Evolutionary conservation across 75 land plant genomes (phyloP), one percentile per base, ranked within the genome.

Genomic region (Chamaecyparis obtusa): DNA sequence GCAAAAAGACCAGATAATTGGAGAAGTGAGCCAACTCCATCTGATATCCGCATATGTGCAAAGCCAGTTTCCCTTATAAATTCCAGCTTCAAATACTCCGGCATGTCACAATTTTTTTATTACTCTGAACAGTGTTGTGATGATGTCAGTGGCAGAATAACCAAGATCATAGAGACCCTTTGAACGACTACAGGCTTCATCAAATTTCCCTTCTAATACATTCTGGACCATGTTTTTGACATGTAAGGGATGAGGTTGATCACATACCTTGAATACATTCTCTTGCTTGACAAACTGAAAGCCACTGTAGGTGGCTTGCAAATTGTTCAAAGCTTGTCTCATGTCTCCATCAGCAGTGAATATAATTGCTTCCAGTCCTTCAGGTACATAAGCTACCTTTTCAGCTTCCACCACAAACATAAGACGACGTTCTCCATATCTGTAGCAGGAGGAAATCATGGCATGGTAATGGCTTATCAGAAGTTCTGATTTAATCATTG

Each of bases 271-370:
- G 89, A 98, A 98, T 74, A 98, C 99, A 90, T 97, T 98, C 86
- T 98, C 99, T 88, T 97, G 97, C 88, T 96, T 98, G 79, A 98
- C 96, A 90, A 97, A 97, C 44, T 95, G 93, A 78, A 98, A 98
- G 21, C 99, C 99, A 90, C 96, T 97, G 87, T 85, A 91, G 41
- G 99, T 97, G 55, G 99, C 99, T 87, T 98, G 99, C 87, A 98
- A 89, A 86, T 98, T 98, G 86, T 98, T 98, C 90, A 98, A 89
- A 35, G 99, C 99, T 88, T 98, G 99, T 76, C 99, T 94, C 99
- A 98, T 98, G 85, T 98, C 99, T 74, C 99, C 99, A 96, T 98
- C 99, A 88, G 99, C 99, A 74, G 99, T 98, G 88, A 98, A 98
- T 39, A 98, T 96, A 37, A 98, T 95, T n/a, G 99, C 99, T 90